Evolutionary conservation across 1,139 yeast genomes (phyloP), one percentile per base, ranked within the genome.

Genomic region (Blastobotrys niveus): DNA sequence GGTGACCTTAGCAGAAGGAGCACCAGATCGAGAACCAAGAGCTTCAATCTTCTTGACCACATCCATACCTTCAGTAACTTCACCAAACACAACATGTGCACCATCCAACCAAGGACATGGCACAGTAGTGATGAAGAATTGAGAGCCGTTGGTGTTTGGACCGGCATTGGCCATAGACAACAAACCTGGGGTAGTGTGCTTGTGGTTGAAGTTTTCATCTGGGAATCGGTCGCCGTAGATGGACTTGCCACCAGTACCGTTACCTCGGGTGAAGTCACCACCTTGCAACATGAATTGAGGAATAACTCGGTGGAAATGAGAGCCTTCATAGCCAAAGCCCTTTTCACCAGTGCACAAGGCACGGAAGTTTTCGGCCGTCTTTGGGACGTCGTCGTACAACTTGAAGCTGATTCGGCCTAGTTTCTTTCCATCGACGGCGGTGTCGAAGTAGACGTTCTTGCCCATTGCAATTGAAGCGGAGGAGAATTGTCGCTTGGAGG

Each of bases 161-260:
- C 98, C 98, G 61, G 97, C 96, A 66, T 91, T 91, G 70, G 98
- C 98, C 98, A 91, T 91, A 61, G 96, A 86, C 68, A 91, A 79
- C 63, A 89, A 78, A 74, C 96, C 96, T 62, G 96, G 96, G 71
- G 76, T 82, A 73, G 76, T 78, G 80, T 89, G 97, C 67, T 66
- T 82, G 77, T 74, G 78, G 71, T 67, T 53, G 68, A 89, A 89
- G 87, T 89, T 88, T 79, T 91, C 97, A 66, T 91, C 97, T 53
- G 93, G 82, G 72, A 91, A 91, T 74, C 82, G 83, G 63, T 78
- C 82, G 66, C 97, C 97, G 79, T 91, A 91, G 80, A 91, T 91
- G 60, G 96, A 87, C 77, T 88, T 88, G 71, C 98, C 98, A 71
- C 97, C 98, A 61, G 95, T 85, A 71, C 98, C 96, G 54, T 66